phyloP scores from a whole-genome alignment of 257 asterid species.

The Ligustrum vulgare region DNA sequence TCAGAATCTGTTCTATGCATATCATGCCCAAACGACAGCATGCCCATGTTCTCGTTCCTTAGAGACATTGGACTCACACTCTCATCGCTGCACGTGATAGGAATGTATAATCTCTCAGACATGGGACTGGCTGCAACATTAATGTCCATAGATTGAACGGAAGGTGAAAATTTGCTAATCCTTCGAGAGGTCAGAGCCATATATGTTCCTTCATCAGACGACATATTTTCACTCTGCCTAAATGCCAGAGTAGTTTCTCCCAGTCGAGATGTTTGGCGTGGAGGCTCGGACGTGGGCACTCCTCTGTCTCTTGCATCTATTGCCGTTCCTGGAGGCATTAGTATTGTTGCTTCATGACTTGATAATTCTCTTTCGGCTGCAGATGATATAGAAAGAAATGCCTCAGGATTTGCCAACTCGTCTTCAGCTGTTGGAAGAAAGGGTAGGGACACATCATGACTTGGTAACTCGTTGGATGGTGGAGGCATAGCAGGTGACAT shows the following conservation, averaged over 20 bases:
- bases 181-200: slow-evolving; percentile 18
- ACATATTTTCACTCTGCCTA: slow-evolving; percentile 11
- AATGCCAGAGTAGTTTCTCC: slow-evolving; percentile 11
- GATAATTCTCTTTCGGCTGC: slow-evolving; percentile 27
- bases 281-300: slow-evolving; percentile 23
- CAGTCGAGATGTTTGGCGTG: slow-evolving; percentile 25
- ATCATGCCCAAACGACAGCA: slow-evolving; percentile 13
- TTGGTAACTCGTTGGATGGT: slow-evolving; percentile 19
- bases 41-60: slow-evolving; percentile 8
- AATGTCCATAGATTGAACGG: slow-evolving; percentile 10
- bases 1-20: slow-evolving; percentile 22
- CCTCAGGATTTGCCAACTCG: slow-evolving; percentile 24
- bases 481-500: slow-evolving; percentile 25
- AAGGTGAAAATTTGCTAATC: slow-evolving; percentile 3
- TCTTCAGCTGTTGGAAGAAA: slow-evolving; percentile 20
- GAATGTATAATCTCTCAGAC: slow-evolving; percentile 23
- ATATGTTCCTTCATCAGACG: slow-evolving; percentile 7
- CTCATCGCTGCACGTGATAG: slow-evolving; percentile 17
- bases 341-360: slow-evolving; percentile 19
- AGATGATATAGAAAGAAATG: slow-evolving; percentile 27
- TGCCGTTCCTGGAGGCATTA: slow-evolving; percentile 19
- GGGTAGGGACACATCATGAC: slow-evolving; percentile 22
- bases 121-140: neutral
- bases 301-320: slow-evolving; percentile 19
- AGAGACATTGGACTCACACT: slow-evolving; percentile 13